Evolutionary conservation across 164 flowering plant species (phyloP).

Genomic region (Cinnamomum chago): DNA sequence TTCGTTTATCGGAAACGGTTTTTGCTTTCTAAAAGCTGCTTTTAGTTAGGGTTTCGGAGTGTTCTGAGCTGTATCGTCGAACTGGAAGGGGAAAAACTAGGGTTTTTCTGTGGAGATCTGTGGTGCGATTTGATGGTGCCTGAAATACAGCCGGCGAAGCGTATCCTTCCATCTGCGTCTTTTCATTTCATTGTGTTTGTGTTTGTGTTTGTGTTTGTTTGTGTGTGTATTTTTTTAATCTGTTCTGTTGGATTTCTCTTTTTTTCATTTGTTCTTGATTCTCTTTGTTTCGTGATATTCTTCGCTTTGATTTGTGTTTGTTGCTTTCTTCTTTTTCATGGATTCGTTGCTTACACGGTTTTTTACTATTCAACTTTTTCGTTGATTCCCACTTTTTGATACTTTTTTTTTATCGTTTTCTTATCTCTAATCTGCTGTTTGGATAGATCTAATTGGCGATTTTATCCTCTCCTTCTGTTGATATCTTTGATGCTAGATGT

Average conservation of each 20-base stretch:
- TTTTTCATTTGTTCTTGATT: neutral
- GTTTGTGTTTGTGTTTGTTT: neutral
- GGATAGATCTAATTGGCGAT: no score
- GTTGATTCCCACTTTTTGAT: neutral
- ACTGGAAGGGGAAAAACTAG: constrained; percentile 26
- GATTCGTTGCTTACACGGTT: neutral
- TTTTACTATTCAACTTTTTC: neutral
- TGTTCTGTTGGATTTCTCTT: neutral
- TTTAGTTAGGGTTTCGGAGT: neutral
- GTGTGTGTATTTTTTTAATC: neutral
- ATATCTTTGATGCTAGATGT: no score
- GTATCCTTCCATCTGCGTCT: constrained; percentile 26
- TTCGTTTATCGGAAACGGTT: neutral
- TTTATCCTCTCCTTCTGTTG: no score
- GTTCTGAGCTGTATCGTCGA: constrained; percentile 12
- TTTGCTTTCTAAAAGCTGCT: neutral
- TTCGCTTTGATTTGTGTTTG: neutral
- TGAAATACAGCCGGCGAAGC: constrained; percentile 20
- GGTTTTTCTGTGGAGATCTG: constrained; percentile 25
- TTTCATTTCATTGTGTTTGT: neutral
- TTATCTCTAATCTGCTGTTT: neutral
- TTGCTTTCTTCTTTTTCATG: neutral
- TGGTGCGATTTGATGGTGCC: constrained; percentile 39
- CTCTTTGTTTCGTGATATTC: neutral
- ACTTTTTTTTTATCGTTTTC: neutral